A percentile compares a stretch with the other conserved stretches of the same genome.
phyloP scores from a whole-genome alignment of 129 eudicot species.

The Flaveria trinervia region DNA sequence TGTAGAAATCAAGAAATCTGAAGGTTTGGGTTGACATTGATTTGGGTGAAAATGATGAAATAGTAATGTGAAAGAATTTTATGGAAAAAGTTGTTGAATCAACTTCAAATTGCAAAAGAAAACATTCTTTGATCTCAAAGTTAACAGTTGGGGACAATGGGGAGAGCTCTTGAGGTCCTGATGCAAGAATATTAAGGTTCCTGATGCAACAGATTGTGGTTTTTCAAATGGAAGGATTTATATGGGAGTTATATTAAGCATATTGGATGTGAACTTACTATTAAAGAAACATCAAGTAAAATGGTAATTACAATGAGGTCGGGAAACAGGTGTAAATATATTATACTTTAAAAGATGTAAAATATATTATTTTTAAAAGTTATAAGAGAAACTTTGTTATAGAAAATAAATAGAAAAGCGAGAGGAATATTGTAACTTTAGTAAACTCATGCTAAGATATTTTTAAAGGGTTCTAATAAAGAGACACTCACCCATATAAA shows the following conservation, averaged over 20 bases:
- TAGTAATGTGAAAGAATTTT: slow-evolving; percentile 92
- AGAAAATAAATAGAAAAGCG: too few relatives aligned
- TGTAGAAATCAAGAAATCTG: slow-evolving; percentile 75
- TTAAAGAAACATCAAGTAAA: slow-evolving; percentile 54
- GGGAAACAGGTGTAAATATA: slow-evolving; percentile 11
- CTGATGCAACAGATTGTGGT: slow-evolving; percentile 24
- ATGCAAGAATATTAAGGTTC: slow-evolving; percentile 54
- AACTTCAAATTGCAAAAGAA: slow-evolving; percentile 45
- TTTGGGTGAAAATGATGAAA: slow-evolving; percentile 58
- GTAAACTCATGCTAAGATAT: too few relatives aligned
- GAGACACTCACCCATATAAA: too few relatives aligned
- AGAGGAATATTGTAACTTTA: too few relatives aligned
- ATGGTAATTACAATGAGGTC: slow-evolving; percentile 63
- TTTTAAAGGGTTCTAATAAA: too few relatives aligned
- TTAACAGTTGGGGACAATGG: slow-evolving; percentile 71
- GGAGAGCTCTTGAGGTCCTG: slow-evolving; percentile 61
- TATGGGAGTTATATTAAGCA: slow-evolving; percentile 41
- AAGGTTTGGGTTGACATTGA: slow-evolving; percentile 58
- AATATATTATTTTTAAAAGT: too few relatives aligned
- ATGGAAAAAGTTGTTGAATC: slow-evolving; percentile 67
- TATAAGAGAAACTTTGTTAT: slow-evolving; percentile 14
- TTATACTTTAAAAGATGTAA: slow-evolving; percentile 74
- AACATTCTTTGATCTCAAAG: slow-evolving; percentile 45
- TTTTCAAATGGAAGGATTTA: slow-evolving; percentile 37
- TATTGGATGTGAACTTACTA: slow-evolving; percentile 76